Conservation (phyloP, 2,329 filamentous ascomycete species). For the Neurospora sp. region DNA sequence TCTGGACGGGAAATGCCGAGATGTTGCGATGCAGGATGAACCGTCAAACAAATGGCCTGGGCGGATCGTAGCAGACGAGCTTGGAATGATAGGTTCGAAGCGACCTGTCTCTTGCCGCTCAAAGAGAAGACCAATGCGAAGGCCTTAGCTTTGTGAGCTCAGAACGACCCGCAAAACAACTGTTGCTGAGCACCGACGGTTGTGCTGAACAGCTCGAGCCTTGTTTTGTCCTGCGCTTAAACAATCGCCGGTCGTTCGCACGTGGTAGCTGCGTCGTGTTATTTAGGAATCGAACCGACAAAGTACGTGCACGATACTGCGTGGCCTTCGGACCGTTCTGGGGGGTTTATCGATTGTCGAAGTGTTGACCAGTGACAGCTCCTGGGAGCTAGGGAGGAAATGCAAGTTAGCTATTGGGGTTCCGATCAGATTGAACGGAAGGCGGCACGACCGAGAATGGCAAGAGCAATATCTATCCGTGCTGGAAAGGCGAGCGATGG, state of each 20-base stretch:
- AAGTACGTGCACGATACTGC: neutral
- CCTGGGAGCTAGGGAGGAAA: neutral
- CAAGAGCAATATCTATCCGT: neutral
- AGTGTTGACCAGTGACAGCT: neutral
- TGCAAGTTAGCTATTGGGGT: conserved; percentile 1
- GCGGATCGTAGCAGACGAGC: neutral
- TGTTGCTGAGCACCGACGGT: neutral
- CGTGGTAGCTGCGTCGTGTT: neutral
- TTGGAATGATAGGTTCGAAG: neutral
- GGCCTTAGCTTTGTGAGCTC: neutral
- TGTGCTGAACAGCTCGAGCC: neutral
- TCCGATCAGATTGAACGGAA: neutral
- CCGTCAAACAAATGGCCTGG: neutral
- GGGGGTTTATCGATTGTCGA: neutral
- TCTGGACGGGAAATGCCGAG: neutral
- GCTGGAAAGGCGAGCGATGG: neutral
- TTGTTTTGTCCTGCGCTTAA: neutral
- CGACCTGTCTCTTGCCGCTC: conserved; percentile 1
- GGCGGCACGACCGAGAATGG: neutral
- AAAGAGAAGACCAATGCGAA: neutral
- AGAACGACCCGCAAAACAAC: neutral
- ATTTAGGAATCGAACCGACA: neutral
- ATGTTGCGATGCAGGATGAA: neutral
- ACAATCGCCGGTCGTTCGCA: neutral
- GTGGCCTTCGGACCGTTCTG: neutral